A percentile compares a stretch with the other conserved stretches of the same genome.
Evolutionary conservation across 2,329 filamentous ascomycete genomes (phyloP).

Genomic region (Calonectria hongkongensis): DNA sequence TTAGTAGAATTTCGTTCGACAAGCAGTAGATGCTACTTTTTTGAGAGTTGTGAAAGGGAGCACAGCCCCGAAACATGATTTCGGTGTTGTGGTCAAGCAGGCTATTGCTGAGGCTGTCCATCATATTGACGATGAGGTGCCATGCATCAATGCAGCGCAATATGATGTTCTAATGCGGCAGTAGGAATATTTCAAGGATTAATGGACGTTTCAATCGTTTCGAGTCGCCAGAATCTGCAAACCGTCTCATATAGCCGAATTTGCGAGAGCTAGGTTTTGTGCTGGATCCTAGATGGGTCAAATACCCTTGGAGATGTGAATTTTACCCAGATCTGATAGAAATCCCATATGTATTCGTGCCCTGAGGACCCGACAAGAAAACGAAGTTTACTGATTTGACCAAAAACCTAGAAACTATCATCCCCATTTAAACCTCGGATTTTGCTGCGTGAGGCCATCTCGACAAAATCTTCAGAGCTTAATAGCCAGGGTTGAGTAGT

Average conservation of each 20-base stretch:
- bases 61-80: neutral
- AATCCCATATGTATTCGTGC: neutral
- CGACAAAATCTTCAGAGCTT: neutral
- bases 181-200: no score
- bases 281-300: no score
- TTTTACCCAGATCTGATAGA: no score
- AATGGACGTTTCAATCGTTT: no score
- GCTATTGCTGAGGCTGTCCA: neutral
- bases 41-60: neutral
- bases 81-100: neutral
- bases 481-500: neutral
- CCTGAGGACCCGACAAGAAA: neutral
- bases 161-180: no score
- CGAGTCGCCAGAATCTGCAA: no score
- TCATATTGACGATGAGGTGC: no score
- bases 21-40: constrained; percentile 1
- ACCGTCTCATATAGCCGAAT: no score
- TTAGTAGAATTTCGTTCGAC: constrained; percentile 3
- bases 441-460: neutral
- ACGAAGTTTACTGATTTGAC: neutral
- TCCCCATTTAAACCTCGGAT: neutral
- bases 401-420: neutral
- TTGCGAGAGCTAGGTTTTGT: no score
- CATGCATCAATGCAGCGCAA: neutral
- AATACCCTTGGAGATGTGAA: no score